Percentiles rank a stretch among this genome's conserved stretches.
These are phyloP conservation scores for Hypoxylon rickii DNA, from an alignment of 495 filamentous ascomycete species.

Conservation along the genomic window DNA sequence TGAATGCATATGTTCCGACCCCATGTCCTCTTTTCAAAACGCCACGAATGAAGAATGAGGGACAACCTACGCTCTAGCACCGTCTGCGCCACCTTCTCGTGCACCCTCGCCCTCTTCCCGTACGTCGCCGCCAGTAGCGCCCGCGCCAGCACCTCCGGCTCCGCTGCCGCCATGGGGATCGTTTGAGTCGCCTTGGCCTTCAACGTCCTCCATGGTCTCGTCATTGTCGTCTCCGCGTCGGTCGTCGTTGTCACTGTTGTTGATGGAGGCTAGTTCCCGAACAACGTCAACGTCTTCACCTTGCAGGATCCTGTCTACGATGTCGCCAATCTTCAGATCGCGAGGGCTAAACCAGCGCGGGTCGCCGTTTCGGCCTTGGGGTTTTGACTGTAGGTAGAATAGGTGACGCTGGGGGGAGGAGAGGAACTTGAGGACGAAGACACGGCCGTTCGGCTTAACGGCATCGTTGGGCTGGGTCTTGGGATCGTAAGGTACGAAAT, in stretches of 20 bases:
- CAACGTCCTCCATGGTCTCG: slow-evolving; percentile 83
- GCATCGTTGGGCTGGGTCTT: slow-evolving; percentile 52
- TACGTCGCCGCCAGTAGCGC: slow-evolving; percentile 85
- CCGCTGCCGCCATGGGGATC: slow-evolving; percentile 68
- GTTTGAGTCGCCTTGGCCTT: slow-evolving; percentile 63
- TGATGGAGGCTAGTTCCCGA: slow-evolving; percentile 69
- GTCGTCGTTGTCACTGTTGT: slow-evolving; percentile 64
- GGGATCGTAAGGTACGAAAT: slow-evolving; percentile 77
- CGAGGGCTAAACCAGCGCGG: slow-evolving; percentile 77
- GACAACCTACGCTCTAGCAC: slow-evolving; percentile 97
- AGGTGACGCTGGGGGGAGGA: slow-evolving; percentile 91
- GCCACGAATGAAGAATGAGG: slow-evolving; percentile 45
- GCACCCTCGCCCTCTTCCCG: slow-evolving; percentile 86
- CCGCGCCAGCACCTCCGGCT: slow-evolving; percentile 83
- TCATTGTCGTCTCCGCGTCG: slow-evolving; percentile 64
- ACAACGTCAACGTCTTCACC: slow-evolving; percentile 89
- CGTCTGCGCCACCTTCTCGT: slow-evolving; percentile 91
- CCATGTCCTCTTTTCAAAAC: slow-evolving; percentile 34
- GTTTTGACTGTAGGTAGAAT: slow-evolving; percentile 94
- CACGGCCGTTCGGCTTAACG: slow-evolving; percentile 79
- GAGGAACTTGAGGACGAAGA: slow-evolving; percentile 91
- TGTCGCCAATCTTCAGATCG: slow-evolving; percentile 79
- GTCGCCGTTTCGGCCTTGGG: slow-evolving; percentile 74
- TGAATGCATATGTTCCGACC: slow-evolving; percentile 35
- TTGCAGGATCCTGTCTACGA: slow-evolving; percentile 81